Conservation (phyloP, 140 eudicot species). For the Cichorium intybus region DNA sequence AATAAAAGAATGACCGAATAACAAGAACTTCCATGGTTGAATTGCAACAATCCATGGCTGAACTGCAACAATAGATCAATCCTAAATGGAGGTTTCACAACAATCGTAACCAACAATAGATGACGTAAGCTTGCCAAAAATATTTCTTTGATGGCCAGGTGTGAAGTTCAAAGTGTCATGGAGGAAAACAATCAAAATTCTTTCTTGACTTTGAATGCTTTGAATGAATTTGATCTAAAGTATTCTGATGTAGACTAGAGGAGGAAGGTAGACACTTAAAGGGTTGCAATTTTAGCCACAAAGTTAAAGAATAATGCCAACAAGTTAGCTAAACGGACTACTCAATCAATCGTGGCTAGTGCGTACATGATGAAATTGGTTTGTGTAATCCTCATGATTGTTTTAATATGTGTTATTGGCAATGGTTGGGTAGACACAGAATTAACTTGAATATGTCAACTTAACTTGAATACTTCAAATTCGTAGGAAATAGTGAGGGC, state of each 20-base stretch:
- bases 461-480: slow-evolving; percentile 57
- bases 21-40: too few relatives aligned
- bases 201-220: slow-evolving; percentile 64
- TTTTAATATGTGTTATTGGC: slow-evolving; percentile 67
- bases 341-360: slow-evolving; percentile 59
- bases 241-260: slow-evolving; percentile 32
- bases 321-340: slow-evolving; percentile 77
- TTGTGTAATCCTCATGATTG: slow-evolving; percentile 70
- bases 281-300: slow-evolving; percentile 5
- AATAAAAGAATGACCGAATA: too few relatives aligned
- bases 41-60: too few relatives aligned
- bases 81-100: slow-evolving; percentile 28
- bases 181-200: slow-evolving; percentile 49
- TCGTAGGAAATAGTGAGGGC: slow-evolving; percentile 81
- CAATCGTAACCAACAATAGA: slow-evolving; percentile 17
- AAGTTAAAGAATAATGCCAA: slow-evolving; percentile 63
- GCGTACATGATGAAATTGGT: slow-evolving; percentile 84
- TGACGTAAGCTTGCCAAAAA: slow-evolving; percentile 6
- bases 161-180: slow-evolving; percentile 17
- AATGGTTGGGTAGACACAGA: slow-evolving; percentile 66
- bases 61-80: too few relatives aligned
- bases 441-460: slow-evolving; percentile 61
- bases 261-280: slow-evolving; percentile 17
- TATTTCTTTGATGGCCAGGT: slow-evolving; percentile 5
- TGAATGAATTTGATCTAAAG: slow-evolving; percentile 86